These are phyloP conservation scores for Tinospora cordifolia DNA, from an alignment of 164 flowering plant genomes.

Conservation along the genomic window DNA sequence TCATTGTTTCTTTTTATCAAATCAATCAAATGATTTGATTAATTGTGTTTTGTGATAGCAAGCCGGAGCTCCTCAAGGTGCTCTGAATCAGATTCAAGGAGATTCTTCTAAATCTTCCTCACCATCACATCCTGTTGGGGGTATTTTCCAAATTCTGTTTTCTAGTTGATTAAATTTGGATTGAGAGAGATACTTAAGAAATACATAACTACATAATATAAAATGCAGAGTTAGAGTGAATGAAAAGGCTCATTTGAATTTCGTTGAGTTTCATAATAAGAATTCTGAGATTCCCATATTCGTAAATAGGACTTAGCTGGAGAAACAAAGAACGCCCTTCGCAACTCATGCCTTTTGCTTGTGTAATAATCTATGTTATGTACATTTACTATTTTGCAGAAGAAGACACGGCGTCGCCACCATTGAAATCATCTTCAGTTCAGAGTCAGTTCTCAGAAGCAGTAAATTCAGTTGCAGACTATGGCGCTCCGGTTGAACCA, in stretches of 20 bases:
- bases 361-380: neutral
- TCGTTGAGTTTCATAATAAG: neutral
- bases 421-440: slow-evolving; percentile 36
- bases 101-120: slow-evolving; percentile 25
- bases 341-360: neutral
- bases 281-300: neutral
- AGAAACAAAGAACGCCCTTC: neutral
- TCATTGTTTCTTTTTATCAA: slow-evolving; percentile 1
- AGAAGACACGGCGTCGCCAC: slow-evolving; percentile 41
- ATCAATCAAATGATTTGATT: neutral
- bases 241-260: too few relatives aligned
- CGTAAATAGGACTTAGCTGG: neutral
- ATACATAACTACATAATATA: too few relatives aligned
- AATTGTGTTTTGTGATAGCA: slow-evolving; percentile 13
- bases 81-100: slow-evolving; percentile 28
- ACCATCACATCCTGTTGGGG: slow-evolving; percentile 22
- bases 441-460: slow-evolving; percentile 39
- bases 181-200: too few relatives aligned
- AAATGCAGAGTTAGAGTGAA: too few relatives aligned
- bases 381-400: slow-evolving; percentile 27
- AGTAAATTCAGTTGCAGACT: slow-evolving; percentile 41
- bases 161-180: neutral
- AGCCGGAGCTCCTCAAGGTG: slow-evolving; percentile 28
- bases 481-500: slow-evolving; percentile 28
- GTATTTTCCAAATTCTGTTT: slow-evolving; percentile 13